Percentiles rank a stretch among this genome's conserved stretches.
phyloP scores from a whole-genome alignment of 2,329 filamentous ascomycete genomes.

The Delphinella strobiligena region DNA sequence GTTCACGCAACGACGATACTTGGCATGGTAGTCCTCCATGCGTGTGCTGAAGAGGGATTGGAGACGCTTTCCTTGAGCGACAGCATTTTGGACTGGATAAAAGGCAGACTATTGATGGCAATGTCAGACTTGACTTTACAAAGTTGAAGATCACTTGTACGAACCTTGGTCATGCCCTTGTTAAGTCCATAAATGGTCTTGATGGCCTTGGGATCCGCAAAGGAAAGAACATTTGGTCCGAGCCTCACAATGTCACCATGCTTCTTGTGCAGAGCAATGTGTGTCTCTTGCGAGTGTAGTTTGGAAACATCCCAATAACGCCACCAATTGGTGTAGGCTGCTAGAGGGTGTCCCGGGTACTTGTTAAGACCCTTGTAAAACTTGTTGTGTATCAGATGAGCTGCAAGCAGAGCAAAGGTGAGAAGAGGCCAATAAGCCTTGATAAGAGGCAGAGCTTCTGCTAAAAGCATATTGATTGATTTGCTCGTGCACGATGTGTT shows the following conservation, averaged over 20 bases:
- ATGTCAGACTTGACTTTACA: background rate
- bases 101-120: conserved; percentile 52
- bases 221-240: conserved; percentile 62
- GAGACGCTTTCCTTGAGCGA: conserved; percentile 54
- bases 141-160: conserved; percentile 5
- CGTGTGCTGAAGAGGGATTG: conserved; percentile 66
- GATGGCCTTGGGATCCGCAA: conserved; percentile 60
- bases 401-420: conserved; percentile 19
- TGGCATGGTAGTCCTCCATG: conserved; percentile 62
- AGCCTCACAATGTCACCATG: conserved; percentile 64
- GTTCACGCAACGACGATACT: conserved; percentile 64
- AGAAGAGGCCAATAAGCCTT: conserved; percentile 30
- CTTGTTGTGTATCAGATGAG: conserved; percentile 32
- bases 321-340: conserved; percentile 62
- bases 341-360: conserved; percentile 61
- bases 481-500: background rate
- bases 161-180: conserved; percentile 67
- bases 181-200: conserved; percentile 72
- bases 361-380: conserved; percentile 48
- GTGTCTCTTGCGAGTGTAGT: conserved; percentile 54
- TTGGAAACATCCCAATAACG: conserved; percentile 57
- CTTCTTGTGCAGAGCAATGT: conserved; percentile 55
- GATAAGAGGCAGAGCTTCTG: conserved; percentile 16
- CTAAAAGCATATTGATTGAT: conserved; percentile 18
- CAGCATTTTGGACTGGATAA: conserved; percentile 65